Percentiles rank a stretch among this genome's conserved stretches.
Conservation (phyloP, 179 eudicot species). For the Dionaea muscipula region DNA sequence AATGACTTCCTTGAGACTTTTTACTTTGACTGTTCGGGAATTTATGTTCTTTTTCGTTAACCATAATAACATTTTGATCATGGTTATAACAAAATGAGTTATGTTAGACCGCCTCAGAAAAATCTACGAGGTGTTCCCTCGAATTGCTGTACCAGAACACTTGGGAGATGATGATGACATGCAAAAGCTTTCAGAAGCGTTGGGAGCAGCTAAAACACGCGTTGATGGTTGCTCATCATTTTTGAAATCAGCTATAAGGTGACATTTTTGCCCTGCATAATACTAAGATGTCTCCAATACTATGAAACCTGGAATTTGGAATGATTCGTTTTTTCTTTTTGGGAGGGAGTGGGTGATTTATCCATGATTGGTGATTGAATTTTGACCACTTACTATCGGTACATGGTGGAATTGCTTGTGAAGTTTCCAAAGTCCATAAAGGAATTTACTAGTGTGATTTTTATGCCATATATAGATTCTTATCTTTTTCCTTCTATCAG, state of each 20-base stretch:
- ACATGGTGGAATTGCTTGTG: neutral
- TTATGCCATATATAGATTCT: too few species aligned
- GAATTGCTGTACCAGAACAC: slow-evolving; percentile 56
- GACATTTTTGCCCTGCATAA: slow-evolving; percentile 13
- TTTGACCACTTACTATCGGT: too few species aligned
- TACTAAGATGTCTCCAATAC: too few species aligned
- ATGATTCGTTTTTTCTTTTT: too few species aligned
- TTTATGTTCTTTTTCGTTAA: neutral
- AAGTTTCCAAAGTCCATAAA: neutral
- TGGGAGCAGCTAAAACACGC: slow-evolving; percentile 83
- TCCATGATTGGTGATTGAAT: too few species aligned
- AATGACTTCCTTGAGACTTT: too few species aligned
- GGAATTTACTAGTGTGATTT: neutral
- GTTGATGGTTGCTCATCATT: slow-evolving; percentile 82
- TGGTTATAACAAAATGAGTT: slow-evolving; percentile 18
- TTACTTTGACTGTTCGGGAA: too few species aligned
- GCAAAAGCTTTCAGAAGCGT: slow-evolving; percentile 76
- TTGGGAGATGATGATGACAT: slow-evolving; percentile 75
- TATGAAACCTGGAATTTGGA: too few species aligned
- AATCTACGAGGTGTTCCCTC: slow-evolving; percentile 71
- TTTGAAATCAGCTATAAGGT: slow-evolving; percentile 81
- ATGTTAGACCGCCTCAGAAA: slow-evolving; percentile 63
- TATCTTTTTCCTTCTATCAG: too few species aligned
- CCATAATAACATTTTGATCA: neutral
- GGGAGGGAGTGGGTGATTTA: too few species aligned